Conservation (phyloP, 352 stramenopile genomes). For the Globisporangium okanoganense region DNA sequence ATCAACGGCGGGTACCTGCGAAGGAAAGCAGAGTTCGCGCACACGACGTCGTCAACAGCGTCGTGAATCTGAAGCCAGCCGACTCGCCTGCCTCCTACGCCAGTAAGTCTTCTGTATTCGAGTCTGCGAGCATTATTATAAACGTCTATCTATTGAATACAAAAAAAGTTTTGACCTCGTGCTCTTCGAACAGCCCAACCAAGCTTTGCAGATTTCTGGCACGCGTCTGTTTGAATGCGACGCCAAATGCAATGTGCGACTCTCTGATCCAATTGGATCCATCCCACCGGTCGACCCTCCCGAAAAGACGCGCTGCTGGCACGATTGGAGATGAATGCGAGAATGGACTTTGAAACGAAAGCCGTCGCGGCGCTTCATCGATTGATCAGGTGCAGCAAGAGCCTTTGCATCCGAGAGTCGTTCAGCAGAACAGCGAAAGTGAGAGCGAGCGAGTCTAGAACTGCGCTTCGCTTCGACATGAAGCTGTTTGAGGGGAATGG, state of each 20-base stretch:
- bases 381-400: background rate
- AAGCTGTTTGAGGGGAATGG: background rate
- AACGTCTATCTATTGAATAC: constrained; percentile 13
- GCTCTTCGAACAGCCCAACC: background rate
- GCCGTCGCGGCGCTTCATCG: background rate
- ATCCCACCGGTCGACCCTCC: background rate
- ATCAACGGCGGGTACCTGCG: constrained; percentile 7
- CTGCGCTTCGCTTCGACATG: background rate
- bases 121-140: constrained; percentile 9
- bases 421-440: background rate
- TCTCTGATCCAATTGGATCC: constrained; percentile 5
- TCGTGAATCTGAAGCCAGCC: background rate
- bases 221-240: background rate
- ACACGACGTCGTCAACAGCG: constrained; percentile 6
- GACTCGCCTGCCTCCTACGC: background rate
- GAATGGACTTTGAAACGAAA: constrained; percentile 5
- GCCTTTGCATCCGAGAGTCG: background rate
- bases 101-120: background rate
- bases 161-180: constrained; percentile 6
- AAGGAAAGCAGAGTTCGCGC: constrained; percentile 3
- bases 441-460: background rate
- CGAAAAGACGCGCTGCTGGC: constrained; percentile 5
- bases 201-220: background rate
- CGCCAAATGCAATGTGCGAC: background rate
- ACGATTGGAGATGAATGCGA: background rate